Conservation (phyloP, 495 filamentous ascomycete species). For the Aspergillus haitiensis region DNA sequence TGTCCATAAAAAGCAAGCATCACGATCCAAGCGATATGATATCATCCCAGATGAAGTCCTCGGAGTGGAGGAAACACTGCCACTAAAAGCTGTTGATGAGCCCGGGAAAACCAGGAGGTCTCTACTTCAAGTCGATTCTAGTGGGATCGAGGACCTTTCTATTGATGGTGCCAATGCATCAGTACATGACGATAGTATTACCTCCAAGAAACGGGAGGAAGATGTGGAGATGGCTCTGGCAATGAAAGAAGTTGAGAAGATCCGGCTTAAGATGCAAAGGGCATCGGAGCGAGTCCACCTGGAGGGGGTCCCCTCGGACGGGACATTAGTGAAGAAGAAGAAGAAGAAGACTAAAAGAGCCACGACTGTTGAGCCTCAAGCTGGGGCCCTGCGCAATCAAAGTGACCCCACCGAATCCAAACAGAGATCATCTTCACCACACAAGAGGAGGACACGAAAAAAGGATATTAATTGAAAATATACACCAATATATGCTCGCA, state of each 20-base stretch:
- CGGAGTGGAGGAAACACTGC: constrained; percentile 34
- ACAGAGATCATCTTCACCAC: neutral
- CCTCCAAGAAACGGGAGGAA: constrained; percentile 50
- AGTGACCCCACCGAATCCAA: constrained; percentile 1
- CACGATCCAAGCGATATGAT: constrained; percentile 51
- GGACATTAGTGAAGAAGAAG: constrained; percentile 76
- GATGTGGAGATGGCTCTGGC: constrained; percentile 83
- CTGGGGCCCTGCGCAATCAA: neutral
- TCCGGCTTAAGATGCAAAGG: constrained; percentile 88
- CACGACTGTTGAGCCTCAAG: neutral
- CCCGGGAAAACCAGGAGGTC: constrained; percentile 49
- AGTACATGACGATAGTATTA: constrained; percentile 7
- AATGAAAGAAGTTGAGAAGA: constrained; percentile 78
- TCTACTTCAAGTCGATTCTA: constrained; percentile 82
- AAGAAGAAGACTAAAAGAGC: constrained; percentile 59
- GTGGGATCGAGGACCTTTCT: constrained; percentile 65
- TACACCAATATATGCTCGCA: no score
- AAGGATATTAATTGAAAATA: no score
- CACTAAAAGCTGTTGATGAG: constrained; percentile 30
- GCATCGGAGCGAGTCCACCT: constrained; percentile 78
- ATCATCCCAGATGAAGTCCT: constrained; percentile 62
- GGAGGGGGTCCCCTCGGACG: constrained; percentile 68
- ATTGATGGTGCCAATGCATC: constrained; percentile 41
- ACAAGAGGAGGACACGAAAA: no score
- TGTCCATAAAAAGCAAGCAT: constrained; percentile 25